Conservation (phyloP, 2,329 filamentous ascomycete species). For the Pochonia chlamydosporia region DNA sequence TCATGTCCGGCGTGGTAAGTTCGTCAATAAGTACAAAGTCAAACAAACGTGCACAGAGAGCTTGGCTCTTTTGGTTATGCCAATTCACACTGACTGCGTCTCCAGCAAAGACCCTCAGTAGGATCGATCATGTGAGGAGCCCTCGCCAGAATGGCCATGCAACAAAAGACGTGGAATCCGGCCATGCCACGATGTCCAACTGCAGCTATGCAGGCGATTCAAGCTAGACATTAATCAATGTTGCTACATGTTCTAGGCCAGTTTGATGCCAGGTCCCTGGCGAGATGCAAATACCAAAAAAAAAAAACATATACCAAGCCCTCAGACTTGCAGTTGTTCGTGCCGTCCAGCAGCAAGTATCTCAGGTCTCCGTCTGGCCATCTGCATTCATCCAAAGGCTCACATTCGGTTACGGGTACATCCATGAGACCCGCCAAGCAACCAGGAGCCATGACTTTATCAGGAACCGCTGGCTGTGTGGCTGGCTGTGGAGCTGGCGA, state of each 20-base stretch:
- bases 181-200: neutral
- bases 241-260: neutral
- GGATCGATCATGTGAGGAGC: no score
- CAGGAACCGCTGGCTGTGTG: conserved; percentile 3
- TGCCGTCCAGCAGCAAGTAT: no score
- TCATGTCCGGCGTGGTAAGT: no score
- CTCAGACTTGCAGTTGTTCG: no score
- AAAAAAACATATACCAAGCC: no score
- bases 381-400: neutral
- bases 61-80: neutral
- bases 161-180: neutral
- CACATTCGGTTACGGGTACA: neutral
- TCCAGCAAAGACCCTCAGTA: no score
- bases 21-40: no score
- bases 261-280: no score
- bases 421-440: neutral
- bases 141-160: no score
- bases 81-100: neutral
- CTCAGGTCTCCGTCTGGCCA: no score
- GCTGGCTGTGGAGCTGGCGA: conserved; percentile 5
- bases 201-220: neutral
- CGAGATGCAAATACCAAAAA: no score
- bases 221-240: neutral
- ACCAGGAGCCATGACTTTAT: neutral
- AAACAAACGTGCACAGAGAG: no score